Conservation (phyloP, 2,329 filamentous ascomycete genomes). For the Pestalotiopsis sp. region DNA sequence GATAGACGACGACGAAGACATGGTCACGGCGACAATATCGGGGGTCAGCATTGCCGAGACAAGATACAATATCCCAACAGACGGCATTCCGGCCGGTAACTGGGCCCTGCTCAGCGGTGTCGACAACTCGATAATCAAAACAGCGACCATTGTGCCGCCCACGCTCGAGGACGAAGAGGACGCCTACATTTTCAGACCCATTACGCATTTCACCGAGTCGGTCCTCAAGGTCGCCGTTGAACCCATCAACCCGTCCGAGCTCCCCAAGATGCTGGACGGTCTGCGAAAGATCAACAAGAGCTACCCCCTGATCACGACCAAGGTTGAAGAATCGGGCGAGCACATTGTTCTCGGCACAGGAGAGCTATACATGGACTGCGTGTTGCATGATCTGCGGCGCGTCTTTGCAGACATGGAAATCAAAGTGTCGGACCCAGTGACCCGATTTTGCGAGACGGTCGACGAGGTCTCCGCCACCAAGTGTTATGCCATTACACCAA, state of each 20-base stretch:
- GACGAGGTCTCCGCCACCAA: conserved; percentile 97
- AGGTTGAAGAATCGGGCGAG: conserved; percentile 97
- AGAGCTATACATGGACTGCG: conserved; percentile 99
- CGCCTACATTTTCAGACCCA: conserved; percentile 90
- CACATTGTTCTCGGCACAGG: conserved; percentile 94
- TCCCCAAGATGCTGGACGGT: conserved; percentile 98
- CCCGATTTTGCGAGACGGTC: conserved; percentile 95
- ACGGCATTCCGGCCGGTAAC: conserved; percentile 91
- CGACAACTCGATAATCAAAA: conserved; percentile 98
- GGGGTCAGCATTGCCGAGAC: conserved; percentile 91
- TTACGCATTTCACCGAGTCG: conserved; percentile 94
- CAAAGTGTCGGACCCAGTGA: conserved; percentile 97
- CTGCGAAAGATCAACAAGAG: conserved; percentile 97
- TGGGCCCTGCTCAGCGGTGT: conserved; percentile 90
- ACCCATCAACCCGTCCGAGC: conserved; percentile 94
- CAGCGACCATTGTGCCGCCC: conserved; percentile 83
- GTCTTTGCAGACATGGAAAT: conserved; percentile 99
- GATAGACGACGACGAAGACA: conserved; percentile 96
- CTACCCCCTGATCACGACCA: conserved; percentile 92
- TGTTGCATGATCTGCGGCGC: conserved; percentile 87
- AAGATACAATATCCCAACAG: conserved; percentile 87
- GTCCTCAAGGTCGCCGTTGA: conserved; percentile 98
- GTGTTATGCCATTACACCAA: conserved; percentile 95
- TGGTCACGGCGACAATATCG: conserved; percentile 81
- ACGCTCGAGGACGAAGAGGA: conserved; percentile 86